Base-by-base conservation (phyloP, 2,329 filamentous ascomycete genomes). In the Talaromyces sp. region DNA sequence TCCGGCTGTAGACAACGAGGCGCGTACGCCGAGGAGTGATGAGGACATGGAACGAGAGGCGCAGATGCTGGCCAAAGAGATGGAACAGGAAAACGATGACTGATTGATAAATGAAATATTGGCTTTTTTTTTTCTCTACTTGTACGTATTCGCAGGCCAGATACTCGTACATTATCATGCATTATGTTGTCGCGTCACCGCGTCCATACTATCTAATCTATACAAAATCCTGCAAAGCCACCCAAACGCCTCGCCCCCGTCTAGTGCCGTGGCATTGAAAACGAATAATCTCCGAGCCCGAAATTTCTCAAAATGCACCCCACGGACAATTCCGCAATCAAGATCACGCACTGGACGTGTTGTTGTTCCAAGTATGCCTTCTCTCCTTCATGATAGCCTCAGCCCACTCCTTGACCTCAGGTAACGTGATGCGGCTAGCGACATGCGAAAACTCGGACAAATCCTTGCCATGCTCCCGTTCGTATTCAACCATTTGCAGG, bases 401-500 rank as follows among this genome's bases (percentile, higher is more conserved):
- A 0, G 88, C 89, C 94, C 94, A 98, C 12, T 80, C 84, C 78
- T 88, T 86, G 67, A 92, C 89, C 79, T 96, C 94, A 0, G 87
- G 85, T 66, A 96, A 81, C 60, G 83, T 82, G 67, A 98, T 89
- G 68, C 85, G 86, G 54, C 80, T 83, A 8, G 90, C 85, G 2
- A 97, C 95, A 72, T 89, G 89, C 0, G 87, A 85, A 68, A 99
- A 98, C 79, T 99, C 95, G 58, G 89, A 86, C 57, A 99, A 79
- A 74, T 98, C 92, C 44, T 92, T 75, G 65, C 87, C 78, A 56
- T 86, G 82, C 12, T 83, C 79, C 69, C 89, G 88, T 84, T 99
- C 95, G 72, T 99, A 99, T 76, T 99, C 95, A 33, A 96, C 81
- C 90, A 97, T 97, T 80, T 99, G 95, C 71, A 96, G 79, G 64